Evolutionary conservation across 176 grass and related monocot genomes (phyloP).

Genomic region (Metroxylon sagu): DNA sequence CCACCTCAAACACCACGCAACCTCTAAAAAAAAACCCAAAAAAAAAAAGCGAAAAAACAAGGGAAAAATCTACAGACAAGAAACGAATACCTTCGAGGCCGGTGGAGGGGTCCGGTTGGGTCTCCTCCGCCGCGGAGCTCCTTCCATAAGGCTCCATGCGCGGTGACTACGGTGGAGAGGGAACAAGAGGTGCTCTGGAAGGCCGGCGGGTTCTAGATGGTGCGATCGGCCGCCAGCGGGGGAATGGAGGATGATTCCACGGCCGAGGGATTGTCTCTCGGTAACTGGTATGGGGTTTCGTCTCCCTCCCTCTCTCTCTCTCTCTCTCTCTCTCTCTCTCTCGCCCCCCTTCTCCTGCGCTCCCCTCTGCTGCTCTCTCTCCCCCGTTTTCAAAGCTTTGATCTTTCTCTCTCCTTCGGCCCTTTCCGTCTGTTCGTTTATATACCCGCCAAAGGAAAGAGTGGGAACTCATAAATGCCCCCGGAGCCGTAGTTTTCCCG

Average conservation of each 20-base stretch:
- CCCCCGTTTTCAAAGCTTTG: background rate
- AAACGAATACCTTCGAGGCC: conserved; percentile 52
- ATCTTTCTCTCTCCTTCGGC: background rate
- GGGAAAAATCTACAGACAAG: background rate
- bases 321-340: too few relatives aligned
- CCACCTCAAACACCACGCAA: conserved; percentile 2
- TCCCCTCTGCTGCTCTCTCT: too few relatives aligned
- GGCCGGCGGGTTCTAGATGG: conserved; percentile 1
- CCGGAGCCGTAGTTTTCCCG: too few relatives aligned
- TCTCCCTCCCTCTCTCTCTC: too few relatives aligned
- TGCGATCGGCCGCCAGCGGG: conserved; percentile 15
- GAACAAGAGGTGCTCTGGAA: background rate
- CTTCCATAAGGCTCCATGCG: conserved; percentile 28
- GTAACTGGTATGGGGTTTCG: too few relatives aligned
- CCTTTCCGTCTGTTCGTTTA: background rate
- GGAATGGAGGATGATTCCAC: background rate
- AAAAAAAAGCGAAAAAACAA: background rate
- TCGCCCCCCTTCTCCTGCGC: too few relatives aligned
- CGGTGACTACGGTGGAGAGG: too few relatives aligned
- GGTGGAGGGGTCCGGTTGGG: conserved; percentile 16
- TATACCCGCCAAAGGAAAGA: background rate
- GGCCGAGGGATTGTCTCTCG: background rate
- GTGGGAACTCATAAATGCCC: background rate
- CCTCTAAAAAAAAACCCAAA: background rate
- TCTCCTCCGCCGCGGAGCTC: conserved; percentile 10